Conservation (phyloP, 2,329 filamentous ascomycete species). For the Chaetomium globosum region DNA sequence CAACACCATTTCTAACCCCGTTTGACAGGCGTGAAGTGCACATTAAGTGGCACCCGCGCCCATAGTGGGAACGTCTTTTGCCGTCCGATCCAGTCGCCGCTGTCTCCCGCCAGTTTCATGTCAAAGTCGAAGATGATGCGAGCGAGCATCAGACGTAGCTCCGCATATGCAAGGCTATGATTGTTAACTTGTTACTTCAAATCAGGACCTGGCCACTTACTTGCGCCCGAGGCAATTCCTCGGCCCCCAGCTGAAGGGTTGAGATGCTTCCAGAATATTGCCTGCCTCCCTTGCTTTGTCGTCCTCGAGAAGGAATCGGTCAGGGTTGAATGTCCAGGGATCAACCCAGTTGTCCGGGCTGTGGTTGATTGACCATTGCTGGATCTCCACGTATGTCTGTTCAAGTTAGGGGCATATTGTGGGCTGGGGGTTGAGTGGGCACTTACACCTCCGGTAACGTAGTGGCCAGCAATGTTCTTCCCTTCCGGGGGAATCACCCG, state of each 20-base stretch:
- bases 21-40: conserved; percentile 8
- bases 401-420: background rate
- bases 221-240: conserved; percentile 49
- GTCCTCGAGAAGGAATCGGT: conserved; percentile 40
- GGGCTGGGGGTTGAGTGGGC: background rate
- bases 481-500: conserved; percentile 31
- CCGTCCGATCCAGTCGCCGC: conserved; percentile 42
- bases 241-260: conserved; percentile 47
- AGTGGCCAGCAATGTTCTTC: conserved; percentile 27
- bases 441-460: conserved; percentile 34
- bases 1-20: background rate
- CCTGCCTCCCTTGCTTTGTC: conserved; percentile 36
- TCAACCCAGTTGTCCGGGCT: conserved; percentile 43
- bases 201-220: conserved; percentile 31
- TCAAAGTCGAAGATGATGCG: conserved; percentile 51
- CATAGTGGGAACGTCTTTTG: conserved; percentile 31
- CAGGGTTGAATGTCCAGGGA: conserved; percentile 42
- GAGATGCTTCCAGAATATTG: conserved; percentile 37
- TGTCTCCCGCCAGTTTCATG: conserved; percentile 43
- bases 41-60: conserved; percentile 21
- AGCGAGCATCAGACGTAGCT: conserved; percentile 52
- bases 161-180: conserved; percentile 47
- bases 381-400: conserved; percentile 38
- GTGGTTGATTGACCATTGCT: conserved; percentile 42
- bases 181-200: background rate